Percentiles rank a stretch among this genome's conserved stretches.
phyloP scores from a whole-genome alignment of 2,329 filamentous ascomycete genomes.

The Trichophyton schoenleinii region DNA sequence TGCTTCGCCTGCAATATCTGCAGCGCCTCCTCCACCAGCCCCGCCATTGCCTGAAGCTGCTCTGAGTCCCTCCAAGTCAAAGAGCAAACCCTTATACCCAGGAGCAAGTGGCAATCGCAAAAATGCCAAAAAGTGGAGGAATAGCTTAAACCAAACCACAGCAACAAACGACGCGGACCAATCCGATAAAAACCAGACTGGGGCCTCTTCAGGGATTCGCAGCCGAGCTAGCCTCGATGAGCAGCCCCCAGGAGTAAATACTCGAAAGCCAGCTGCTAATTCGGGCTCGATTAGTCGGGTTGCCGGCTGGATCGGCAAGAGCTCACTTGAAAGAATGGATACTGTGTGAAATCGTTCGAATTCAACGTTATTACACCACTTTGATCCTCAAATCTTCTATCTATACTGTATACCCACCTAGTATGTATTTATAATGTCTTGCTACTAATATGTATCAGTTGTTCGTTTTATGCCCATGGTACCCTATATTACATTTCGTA shows the following conservation, averaged over 20 bases:
- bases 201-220: not conserved
- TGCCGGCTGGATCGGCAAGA: constrained; percentile 3
- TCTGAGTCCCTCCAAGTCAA: not conserved
- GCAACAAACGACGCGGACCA: not conserved
- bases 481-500: too few species aligned
- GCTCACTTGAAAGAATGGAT: not conserved
- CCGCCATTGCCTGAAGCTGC: not conserved
- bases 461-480: too few species aligned
- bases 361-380: too few species aligned
- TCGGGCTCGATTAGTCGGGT: constrained; percentile 1
- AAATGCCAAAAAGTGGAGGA: not conserved
- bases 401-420: too few species aligned
- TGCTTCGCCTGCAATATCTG: constrained; percentile 9
- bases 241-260: not conserved
- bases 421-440: too few species aligned
- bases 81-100: not conserved
- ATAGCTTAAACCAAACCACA: not conserved
- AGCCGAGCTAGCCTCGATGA: constrained; percentile 3
- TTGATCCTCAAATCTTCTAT: too few species aligned
- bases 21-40: not conserved
- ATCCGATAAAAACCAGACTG: not conserved
- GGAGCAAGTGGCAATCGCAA: not conserved
- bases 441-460: too few species aligned
- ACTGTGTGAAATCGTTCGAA: not conserved
- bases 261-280: not conserved